phyloP scores from a whole-genome alignment of 208 protist genomes.

The Trypanosoma conorhini region DNA sequence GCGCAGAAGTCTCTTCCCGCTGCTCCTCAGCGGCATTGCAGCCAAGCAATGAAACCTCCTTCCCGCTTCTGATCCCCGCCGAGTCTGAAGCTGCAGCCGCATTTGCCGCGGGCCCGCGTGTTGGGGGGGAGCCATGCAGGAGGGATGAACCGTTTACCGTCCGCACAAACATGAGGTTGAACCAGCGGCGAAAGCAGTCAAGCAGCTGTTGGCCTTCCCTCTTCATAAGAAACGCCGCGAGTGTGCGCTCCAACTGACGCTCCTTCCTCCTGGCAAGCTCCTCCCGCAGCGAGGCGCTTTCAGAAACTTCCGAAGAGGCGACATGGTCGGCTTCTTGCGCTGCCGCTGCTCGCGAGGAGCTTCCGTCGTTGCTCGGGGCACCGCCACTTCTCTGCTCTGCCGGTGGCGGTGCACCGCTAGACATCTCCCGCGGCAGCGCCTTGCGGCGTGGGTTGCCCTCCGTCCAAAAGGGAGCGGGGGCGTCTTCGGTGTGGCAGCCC shows the following conservation, averaged over 20 bases:
- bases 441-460: background rate
- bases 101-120: background rate
- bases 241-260: slow-evolving; percentile 16
- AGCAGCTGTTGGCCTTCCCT: slow-evolving; percentile 35
- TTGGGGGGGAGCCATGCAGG: background rate
- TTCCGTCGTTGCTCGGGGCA: background rate
- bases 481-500: background rate
- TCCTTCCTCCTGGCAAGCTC: slow-evolving; percentile 10
- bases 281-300: background rate
- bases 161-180: slow-evolving; percentile 51
- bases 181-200: slow-evolving; percentile 57
- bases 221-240: slow-evolving; percentile 33
- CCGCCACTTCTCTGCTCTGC: background rate
- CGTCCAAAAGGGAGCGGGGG: background rate
- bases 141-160: slow-evolving; percentile 3
- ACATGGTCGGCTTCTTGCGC: background rate
- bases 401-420: background rate
- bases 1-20: background rate
- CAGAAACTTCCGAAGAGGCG: background rate
- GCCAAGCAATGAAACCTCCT: background rate
- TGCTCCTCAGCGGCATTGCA: background rate
- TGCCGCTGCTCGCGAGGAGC: background rate
- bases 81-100: background rate
- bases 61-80: background rate
- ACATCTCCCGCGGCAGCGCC: background rate